Conservation (phyloP, 768 basidiomycete genomes). For the Dendrothele bispora region DNA sequence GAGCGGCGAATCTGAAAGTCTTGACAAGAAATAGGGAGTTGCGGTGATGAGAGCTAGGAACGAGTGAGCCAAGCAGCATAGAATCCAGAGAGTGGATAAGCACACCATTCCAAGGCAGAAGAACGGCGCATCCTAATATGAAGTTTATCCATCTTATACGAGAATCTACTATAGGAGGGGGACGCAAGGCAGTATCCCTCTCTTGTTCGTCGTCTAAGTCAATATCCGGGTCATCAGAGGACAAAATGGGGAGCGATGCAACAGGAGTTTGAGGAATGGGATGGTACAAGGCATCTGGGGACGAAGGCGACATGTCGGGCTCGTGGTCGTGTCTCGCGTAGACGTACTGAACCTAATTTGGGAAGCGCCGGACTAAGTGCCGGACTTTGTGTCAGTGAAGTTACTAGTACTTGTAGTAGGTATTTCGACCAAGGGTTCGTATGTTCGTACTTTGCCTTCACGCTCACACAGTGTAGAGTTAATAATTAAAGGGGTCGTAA, state of each 20-base stretch:
- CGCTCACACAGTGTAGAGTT: too few species aligned
- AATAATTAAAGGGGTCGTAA: too few species aligned
- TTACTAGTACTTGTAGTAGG: too few species aligned
- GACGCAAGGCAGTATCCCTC: too few species aligned
- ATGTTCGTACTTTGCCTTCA: too few species aligned
- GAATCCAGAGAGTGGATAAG: neutral
- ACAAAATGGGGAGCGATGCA: slow-evolving; percentile 25
- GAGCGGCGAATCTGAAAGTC: slow-evolving; percentile 60
- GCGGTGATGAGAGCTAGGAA: slow-evolving; percentile 89
- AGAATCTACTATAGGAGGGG: slow-evolving; percentile 39
- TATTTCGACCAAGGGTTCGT: too few species aligned
- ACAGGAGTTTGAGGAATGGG: slow-evolving; percentile 40
- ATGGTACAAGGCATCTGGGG: slow-evolving; percentile 42
- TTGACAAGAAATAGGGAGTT: slow-evolving; percentile 75
- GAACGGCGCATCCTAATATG: slow-evolving; percentile 67
- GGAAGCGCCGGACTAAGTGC: too few species aligned
- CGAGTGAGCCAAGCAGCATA: neutral
- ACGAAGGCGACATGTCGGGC: slow-evolving; percentile 28
- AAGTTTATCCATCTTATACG: slow-evolving; percentile 67
- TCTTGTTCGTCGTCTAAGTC: slow-evolving; percentile 31
- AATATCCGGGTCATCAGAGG: slow-evolving; percentile 24
- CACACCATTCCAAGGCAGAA: slow-evolving; percentile 90
- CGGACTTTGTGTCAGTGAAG: too few species aligned
- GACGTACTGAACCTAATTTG: too few species aligned
- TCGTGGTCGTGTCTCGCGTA: neutral